phyloP scores from a whole-genome alignment of 352 stramenopile genomes.

The Globisporangium paddicum region DNA sequence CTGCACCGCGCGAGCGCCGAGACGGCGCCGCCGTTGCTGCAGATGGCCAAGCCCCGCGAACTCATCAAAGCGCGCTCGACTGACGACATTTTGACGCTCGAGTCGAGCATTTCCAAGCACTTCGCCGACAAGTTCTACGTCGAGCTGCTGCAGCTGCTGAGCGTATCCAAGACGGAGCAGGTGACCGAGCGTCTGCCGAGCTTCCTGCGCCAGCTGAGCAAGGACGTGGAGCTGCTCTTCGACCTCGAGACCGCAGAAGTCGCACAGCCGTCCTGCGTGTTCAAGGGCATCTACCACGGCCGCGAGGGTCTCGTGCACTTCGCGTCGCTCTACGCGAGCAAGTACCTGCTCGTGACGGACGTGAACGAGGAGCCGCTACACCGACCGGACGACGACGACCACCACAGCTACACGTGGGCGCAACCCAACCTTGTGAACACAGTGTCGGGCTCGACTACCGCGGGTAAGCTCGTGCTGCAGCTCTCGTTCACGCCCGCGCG shows the following conservation, averaged over 20 bases:
- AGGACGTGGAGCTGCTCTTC: conserved; percentile 82
- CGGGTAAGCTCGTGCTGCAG: conserved; percentile 71
- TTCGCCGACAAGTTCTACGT: conserved; percentile 67
- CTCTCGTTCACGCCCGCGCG: conserved; percentile 80
- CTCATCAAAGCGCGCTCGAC: conserved; percentile 28
- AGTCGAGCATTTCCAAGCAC: conserved; percentile 63
- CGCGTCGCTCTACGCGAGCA: conserved; percentile 70
- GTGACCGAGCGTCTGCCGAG: conserved; percentile 54
- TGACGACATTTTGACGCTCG: conserved; percentile 44
- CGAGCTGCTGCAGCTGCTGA: conserved; percentile 57
- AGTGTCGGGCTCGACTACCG: conserved; percentile 67
- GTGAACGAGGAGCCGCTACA: conserved; percentile 41
- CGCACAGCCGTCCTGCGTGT: conserved; percentile 73
- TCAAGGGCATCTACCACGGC: conserved; percentile 86
- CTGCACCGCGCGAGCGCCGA: conserved; percentile 50
- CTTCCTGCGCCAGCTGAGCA: conserved; percentile 79
- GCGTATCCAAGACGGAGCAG: conserved; percentile 27
- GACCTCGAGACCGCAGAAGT: conserved; percentile 76
- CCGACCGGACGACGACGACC: conserved; percentile 66
- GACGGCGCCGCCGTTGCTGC: conserved; percentile 23
- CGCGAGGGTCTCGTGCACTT: conserved; percentile 86
- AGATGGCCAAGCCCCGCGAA: conserved; percentile 30
- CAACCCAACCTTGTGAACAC: conserved; percentile 66
- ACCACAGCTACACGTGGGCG: conserved; percentile 59
- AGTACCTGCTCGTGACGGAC: conserved; percentile 65